Base-by-base conservation (phyloP, 306 rosid species). In the Vigna hirtella region DNA sequence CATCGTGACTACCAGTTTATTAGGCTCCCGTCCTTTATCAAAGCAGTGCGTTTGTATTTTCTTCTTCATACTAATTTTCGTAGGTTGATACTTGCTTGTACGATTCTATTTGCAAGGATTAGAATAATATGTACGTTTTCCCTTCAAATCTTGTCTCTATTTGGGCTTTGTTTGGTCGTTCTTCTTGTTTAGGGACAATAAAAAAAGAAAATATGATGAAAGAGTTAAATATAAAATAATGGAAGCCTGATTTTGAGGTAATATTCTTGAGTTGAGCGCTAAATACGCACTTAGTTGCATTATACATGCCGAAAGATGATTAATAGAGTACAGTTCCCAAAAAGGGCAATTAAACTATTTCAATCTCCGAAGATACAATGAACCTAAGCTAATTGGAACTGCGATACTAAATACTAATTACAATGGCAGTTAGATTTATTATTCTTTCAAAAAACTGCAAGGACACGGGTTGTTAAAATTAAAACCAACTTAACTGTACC, bases 41-140 rank as follows among this genome's bases (percentile, higher is more conserved):
- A 30, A 58, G 58, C 62, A 53, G 49, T 55, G 72, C 58, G 65
- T 65, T 34, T 43, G 72, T 65, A 32, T 56, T 57, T 72, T 64
- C 14, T 59, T 53, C 57, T 65, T 58, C 9, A 7, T 58, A 71
- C 40, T 48, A 72, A 7, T 53, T 73, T 20, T 53, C 52, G 13
- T 77, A 62, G 78, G 49, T 45, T 82, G 78, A 17, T 70, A 28
- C 52, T 78, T 52, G 61, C 79, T 18, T 73, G 62, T 65, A 32
- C 55, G 55, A 30, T 66, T 66, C 51, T 56, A 11, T 45, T 67
- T 63, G 17, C 38, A 34, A 38, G 76, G 47, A 66, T 45, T 50
- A 64, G 17, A 57, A 57, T 36, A 20, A 73, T 43, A 15, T 36
- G 16, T 58, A 49, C 24, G 24, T 26, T 13, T 56, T 81, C n/a